Evolutionary conservation across 345 rosid genomes (phyloP).

Genomic region (Moringa oleifera): DNA sequence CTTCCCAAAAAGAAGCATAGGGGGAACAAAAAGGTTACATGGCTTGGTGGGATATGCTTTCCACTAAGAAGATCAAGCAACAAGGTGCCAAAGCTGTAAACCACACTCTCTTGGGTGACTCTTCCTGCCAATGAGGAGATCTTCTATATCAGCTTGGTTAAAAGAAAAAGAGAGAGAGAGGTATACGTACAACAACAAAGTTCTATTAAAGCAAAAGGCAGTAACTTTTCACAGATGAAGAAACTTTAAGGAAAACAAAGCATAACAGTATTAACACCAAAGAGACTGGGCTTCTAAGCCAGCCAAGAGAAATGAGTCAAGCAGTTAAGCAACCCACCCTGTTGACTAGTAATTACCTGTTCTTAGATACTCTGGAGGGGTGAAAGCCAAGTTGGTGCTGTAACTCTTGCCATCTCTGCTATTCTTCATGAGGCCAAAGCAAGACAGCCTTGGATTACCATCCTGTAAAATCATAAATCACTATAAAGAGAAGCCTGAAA

Average conservation of each 20-base stretch:
- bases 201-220: not conserved
- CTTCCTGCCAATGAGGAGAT: conserved; percentile 43
- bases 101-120: conserved; percentile 77
- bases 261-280: not conserved
- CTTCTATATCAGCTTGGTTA: conserved; percentile 1
- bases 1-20: conserved; percentile 3
- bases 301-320: not conserved
- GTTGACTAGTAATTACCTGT: conserved; percentile 38
- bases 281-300: not conserved
- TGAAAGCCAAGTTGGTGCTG: conserved; percentile 86
- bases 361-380: conserved; percentile 86
- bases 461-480: conserved; percentile 39
- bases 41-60: conserved; percentile 89
- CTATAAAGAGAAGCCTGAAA: conserved; percentile 3
- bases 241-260: too few relatives aligned
- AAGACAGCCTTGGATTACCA: conserved; percentile 75
- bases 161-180: not conserved
- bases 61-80: conserved; percentile 92
- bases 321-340: not conserved
- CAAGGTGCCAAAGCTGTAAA: conserved; percentile 81
- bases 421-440: conserved; percentile 89
- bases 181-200: conserved; percentile 4
- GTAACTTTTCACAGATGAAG: not conserved
- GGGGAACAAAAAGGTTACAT: conserved; percentile 41
- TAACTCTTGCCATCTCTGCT: conserved; percentile 93